A percentile compares a stretch with the other conserved stretches of the same genome.
These are phyloP conservation scores for Colletotrichum sp. DNA, from an alignment of 2,329 filamentous ascomycete genomes.

Conservation along the genomic window DNA sequence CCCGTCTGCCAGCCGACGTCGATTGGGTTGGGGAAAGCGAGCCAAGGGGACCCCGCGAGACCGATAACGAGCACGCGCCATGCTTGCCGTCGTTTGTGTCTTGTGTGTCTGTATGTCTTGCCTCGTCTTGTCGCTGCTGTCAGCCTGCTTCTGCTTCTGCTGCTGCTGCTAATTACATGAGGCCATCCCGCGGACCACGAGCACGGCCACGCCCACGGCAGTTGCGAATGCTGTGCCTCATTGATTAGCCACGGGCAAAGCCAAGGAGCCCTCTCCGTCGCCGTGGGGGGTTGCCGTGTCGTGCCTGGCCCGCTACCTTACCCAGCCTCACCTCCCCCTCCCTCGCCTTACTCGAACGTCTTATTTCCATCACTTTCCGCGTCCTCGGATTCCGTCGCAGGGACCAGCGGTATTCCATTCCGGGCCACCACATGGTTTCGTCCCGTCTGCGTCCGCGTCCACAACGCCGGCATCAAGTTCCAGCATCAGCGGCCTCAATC, in stretches of 20 bases:
- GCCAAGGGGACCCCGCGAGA: background rate
- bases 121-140: background rate
- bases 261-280: background rate
- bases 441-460: background rate
- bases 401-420: background rate
- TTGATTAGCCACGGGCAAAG: background rate
- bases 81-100: background rate
- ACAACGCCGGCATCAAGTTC: background rate
- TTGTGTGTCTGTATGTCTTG: background rate
- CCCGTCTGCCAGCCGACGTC: background rate
- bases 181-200: background rate
- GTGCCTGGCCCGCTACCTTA: background rate
- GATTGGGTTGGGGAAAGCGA: background rate
- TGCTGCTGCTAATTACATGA: background rate
- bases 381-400: slow-evolving; percentile 6
- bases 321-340: background rate
- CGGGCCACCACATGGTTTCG: background rate
- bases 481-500: background rate
- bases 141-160: background rate
- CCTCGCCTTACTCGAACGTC: background rate
- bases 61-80: slow-evolving; percentile 10
- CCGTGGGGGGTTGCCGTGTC: background rate
- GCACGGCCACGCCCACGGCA: background rate
- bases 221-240: background rate
- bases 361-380: background rate